Percentiles rank a stretch among this genome's conserved stretches.
These are phyloP conservation scores for Candida morakotiae DNA, from an alignment of 805 yeast species.

Conservation along the genomic window DNA sequence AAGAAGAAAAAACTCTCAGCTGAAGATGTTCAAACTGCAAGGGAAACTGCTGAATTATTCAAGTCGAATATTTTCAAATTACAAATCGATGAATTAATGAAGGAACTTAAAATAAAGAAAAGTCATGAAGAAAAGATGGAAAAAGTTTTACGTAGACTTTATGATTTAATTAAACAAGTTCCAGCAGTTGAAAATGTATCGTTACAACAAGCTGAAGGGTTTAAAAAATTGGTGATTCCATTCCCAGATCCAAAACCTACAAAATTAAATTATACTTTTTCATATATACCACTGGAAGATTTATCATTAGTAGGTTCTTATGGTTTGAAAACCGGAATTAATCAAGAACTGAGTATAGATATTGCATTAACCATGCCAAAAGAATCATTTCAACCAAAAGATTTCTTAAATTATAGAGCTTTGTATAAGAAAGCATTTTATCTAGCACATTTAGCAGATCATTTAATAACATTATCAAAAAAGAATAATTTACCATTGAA, in stretches of 20 bases:
- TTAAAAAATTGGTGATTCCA: conserved; percentile 65
- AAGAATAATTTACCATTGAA: conserved; percentile 59
- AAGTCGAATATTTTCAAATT: conserved; percentile 92
- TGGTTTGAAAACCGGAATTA: conserved; percentile 78
- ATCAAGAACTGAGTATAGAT: conserved; percentile 69
- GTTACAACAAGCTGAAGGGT: conserved; percentile 57
- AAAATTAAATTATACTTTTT: conserved; percentile 66
- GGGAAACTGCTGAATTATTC: conserved; percentile 92
- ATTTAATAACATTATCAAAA: conserved; percentile 50
- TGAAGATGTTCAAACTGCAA: conserved; percentile 84
- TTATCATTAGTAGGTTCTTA: conserved; percentile 85
- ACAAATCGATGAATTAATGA: conserved; percentile 86
- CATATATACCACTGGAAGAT: conserved; percentile 64
- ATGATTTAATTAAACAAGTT: conserved; percentile 61
- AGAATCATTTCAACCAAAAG: conserved; percentile 74
- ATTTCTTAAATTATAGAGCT: conserved; percentile 84
- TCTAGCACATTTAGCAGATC: conserved; percentile 70
- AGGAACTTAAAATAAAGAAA: conserved; percentile 75
- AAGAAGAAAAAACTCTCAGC: conserved; percentile 47
- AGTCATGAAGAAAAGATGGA: conserved; percentile 63
- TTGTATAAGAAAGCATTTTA: conserved; percentile 87
- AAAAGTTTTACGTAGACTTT: conserved; percentile 68
- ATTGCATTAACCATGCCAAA: conserved; percentile 80
- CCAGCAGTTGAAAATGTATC: conserved; percentile 52
- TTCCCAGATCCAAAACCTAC: conserved; percentile 88